These are phyloP conservation scores for Puccinia coronata DNA, from an alignment of 1,284 basidiomycete genomes.

Conservation along the genomic window DNA sequence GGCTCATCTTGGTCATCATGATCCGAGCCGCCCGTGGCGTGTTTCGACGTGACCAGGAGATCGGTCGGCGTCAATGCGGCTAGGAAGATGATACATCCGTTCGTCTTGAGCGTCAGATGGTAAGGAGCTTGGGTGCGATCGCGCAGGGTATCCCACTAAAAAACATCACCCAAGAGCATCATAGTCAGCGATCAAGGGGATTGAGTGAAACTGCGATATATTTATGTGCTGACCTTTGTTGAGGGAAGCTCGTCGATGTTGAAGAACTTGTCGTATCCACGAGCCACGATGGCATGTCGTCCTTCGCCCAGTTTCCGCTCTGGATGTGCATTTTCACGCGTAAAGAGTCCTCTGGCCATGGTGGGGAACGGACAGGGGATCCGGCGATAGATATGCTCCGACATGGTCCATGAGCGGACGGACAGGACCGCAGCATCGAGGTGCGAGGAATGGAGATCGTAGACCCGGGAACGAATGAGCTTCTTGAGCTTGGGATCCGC, in stretches of 20 bases:
- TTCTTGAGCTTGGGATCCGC: constrained; percentile 7
- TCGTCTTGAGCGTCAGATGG: constrained; percentile 87
- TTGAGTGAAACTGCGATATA: too few relatives aligned
- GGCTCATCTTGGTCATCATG: constrained; percentile 51
- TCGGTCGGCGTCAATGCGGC: constrained; percentile 75
- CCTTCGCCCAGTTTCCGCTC: constrained; percentile 55
- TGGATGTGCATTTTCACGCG: constrained; percentile 61
- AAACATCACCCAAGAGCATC: too few relatives aligned
- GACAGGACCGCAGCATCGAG: constrained; percentile 19
- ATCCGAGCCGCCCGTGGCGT: constrained; percentile 68
- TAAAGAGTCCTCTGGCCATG: constrained; percentile 82
- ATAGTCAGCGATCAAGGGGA: too few relatives aligned
- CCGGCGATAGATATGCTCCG: constrained; percentile 86
- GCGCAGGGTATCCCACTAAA: constrained; percentile 76
- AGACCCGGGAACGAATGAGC: background rate
- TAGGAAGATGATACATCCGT: constrained; percentile 97
- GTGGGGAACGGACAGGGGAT: constrained; percentile 88
- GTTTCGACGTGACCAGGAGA: constrained; percentile 88
- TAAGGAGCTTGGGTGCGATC: constrained; percentile 77
- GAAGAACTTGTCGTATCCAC: constrained; percentile 99
- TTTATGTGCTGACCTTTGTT: constrained; percentile 68
- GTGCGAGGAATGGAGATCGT: background rate
- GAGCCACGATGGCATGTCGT: constrained; percentile 68
- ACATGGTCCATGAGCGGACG: constrained; percentile 89
- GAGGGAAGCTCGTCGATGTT: constrained; percentile 94